These are phyloP conservation scores for Pythium scleroteichum DNA, from an alignment of 352 stramenopile genomes.

Conservation along the genomic window DNA sequence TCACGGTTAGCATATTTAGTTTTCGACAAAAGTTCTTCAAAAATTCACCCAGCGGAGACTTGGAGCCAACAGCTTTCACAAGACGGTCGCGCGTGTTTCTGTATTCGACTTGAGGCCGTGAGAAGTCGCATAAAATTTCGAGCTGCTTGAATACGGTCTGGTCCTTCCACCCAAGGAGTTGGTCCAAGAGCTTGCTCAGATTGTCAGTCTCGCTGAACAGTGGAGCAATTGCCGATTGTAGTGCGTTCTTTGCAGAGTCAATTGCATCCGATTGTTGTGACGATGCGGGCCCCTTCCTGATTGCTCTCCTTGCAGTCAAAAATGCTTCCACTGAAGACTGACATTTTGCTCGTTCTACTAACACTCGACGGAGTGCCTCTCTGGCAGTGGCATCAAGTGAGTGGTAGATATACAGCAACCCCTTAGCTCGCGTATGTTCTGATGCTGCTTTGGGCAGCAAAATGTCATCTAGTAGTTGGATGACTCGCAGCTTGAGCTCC, in stretches of 20 bases:
- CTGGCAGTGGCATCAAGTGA: conserved; percentile 59
- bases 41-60: conserved; percentile 73
- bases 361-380: conserved; percentile 71
- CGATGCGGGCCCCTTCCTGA: conserved; percentile 21
- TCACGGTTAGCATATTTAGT: conserved; percentile 70
- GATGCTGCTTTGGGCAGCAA: conserved; percentile 68
- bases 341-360: conserved; percentile 65
- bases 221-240: conserved; percentile 42
- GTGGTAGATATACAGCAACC: conserved; percentile 74
- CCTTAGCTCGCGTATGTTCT: conserved; percentile 56
- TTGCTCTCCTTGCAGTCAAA: conserved; percentile 45
- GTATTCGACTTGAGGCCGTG: conserved; percentile 46
- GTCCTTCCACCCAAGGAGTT: conserved; percentile 73
- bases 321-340: conserved; percentile 37
- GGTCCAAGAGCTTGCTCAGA: conserved; percentile 61
- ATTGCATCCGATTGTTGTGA: conserved; percentile 19
- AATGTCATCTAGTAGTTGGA: conserved; percentile 86
- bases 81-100: conserved; percentile 64
- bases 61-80: conserved; percentile 77
- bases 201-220: conserved; percentile 64
- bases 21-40: conserved; percentile 85
- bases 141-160: conserved; percentile 79
- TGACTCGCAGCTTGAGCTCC: conserved; percentile 79
- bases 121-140: conserved; percentile 52
- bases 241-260: conserved; percentile 33